phyloP scores from a whole-genome alignment of 345 rosid species.

The Trapa bicornis region DNA sequence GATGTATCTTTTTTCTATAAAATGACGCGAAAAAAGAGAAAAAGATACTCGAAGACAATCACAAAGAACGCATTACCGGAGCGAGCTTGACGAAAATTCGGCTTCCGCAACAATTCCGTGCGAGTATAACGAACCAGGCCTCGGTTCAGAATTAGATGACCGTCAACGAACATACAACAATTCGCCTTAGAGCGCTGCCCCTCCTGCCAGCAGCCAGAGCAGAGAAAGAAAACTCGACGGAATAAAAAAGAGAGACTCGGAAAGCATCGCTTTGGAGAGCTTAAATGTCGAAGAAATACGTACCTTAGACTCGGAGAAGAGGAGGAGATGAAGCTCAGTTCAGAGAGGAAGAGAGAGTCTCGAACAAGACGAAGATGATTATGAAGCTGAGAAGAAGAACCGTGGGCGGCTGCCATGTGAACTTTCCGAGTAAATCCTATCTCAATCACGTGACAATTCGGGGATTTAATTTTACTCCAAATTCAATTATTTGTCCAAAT shows the following conservation, averaged over 20 bases:
- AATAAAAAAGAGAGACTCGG: background rate
- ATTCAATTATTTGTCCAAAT: too few species aligned
- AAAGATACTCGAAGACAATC: background rate
- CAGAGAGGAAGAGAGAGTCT: background rate
- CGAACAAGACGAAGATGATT: background rate
- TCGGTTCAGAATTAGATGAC: constrained; percentile 34
- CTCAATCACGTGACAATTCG: too few species aligned
- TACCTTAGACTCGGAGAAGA: background rate
- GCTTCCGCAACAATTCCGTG: background rate
- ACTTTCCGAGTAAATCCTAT: too few species aligned
- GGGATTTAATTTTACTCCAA: too few species aligned
- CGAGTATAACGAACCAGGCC: background rate
- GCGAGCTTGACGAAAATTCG: background rate
- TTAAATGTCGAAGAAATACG: background rate
- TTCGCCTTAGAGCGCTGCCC: background rate
- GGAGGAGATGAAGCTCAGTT: background rate
- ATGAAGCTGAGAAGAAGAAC: too few species aligned
- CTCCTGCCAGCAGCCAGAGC: background rate
- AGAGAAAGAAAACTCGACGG: background rate
- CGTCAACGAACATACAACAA: constrained; percentile 32
- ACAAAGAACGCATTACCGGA: background rate
- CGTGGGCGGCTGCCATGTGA: too few species aligned
- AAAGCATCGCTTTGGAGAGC: background rate
- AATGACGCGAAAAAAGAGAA: background rate
- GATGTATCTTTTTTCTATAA: background rate